phyloP scores from a whole-genome alignment of 441 rosid genomes.

The Populus tomentosa region DNA sequence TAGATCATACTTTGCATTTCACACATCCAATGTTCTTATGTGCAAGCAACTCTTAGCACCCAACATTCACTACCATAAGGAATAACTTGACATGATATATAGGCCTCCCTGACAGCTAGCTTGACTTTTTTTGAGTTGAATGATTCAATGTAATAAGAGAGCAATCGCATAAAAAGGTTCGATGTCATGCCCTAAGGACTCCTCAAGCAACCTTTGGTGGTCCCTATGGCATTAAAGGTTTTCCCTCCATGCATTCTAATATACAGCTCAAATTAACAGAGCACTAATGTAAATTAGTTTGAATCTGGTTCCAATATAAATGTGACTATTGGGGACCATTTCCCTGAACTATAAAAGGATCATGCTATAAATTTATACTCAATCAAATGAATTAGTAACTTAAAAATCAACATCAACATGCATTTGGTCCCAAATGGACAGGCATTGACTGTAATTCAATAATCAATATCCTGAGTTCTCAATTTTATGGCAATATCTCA shows the following conservation, averaged over 20 bases:
- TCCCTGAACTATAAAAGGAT: not conserved
- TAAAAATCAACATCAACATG: not conserved
- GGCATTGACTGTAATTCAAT: not conserved
- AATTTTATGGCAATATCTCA: not conserved
- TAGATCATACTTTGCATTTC: not conserved
- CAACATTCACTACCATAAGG: not conserved
- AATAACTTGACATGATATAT: not conserved
- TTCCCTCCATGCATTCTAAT: not conserved
- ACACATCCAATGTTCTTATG: not conserved
- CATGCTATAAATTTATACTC: not conserved
- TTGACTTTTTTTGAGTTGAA: not conserved
- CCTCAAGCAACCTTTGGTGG: not conserved
- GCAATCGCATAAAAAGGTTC: not conserved
- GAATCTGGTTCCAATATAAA: not conserved
- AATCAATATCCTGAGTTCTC: not conserved
- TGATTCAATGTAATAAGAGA: not conserved
- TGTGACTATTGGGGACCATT: not conserved
- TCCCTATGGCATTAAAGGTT: not conserved
- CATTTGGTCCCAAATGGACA: slow-evolving; percentile 5
- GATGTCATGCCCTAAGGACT: not conserved
- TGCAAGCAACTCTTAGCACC: not conserved
- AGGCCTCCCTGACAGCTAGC: too few relatives aligned
- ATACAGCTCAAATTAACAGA: not conserved
- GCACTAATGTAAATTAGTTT: not conserved
- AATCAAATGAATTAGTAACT: not conserved